phyloP scores from a whole-genome alignment of 768 basidiomycete genomes.

The Mrakia gelida region DNA sequence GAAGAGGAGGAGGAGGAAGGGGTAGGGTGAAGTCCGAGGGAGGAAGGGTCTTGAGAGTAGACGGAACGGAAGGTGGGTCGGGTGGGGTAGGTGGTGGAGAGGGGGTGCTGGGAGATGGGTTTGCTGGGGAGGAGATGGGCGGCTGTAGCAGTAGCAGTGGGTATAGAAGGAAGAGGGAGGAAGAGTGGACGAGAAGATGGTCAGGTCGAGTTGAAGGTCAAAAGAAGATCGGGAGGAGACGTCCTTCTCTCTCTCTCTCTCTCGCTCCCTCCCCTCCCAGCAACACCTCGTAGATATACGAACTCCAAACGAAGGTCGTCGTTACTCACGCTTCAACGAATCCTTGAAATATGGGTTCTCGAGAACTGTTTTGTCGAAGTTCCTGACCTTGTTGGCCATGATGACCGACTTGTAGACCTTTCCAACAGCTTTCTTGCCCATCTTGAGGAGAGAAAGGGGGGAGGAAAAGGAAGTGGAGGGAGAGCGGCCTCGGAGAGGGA shows the following conservation, averaged over 20 bases:
- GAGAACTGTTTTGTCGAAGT: not conserved
- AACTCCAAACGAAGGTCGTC: not conserved
- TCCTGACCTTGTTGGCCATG: not conserved
- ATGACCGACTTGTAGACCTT: constrained; percentile 15
- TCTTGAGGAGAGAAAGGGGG: not conserved
- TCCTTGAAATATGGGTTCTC: not conserved
- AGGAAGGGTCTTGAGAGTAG: not conserved
- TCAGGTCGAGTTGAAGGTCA: not conserved
- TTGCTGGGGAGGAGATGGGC: not conserved
- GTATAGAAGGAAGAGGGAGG: not conserved
- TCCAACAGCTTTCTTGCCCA: not conserved
- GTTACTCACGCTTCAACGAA: not conserved
- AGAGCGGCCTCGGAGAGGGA: too few relatives aligned
- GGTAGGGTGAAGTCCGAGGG: not conserved
- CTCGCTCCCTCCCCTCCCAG: too few relatives aligned
- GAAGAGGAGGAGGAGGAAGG: not conserved
- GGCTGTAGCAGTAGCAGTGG: not conserved
- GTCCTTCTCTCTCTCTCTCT: too few relatives aligned
- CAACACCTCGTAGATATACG: too few relatives aligned
- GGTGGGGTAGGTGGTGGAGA: not conserved
- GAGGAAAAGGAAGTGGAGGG: not conserved
- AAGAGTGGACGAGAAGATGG: constrained; percentile 1
- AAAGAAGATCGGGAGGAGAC: constrained; percentile 5
- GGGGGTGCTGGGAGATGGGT: not conserved
- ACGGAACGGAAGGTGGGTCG: too few relatives aligned